Evolutionary conservation across 371 early-diverging fungal genomes (phyloP), one percentile per base, ranked within the genome.

Genomic region (Mortierella sp.): DNA sequence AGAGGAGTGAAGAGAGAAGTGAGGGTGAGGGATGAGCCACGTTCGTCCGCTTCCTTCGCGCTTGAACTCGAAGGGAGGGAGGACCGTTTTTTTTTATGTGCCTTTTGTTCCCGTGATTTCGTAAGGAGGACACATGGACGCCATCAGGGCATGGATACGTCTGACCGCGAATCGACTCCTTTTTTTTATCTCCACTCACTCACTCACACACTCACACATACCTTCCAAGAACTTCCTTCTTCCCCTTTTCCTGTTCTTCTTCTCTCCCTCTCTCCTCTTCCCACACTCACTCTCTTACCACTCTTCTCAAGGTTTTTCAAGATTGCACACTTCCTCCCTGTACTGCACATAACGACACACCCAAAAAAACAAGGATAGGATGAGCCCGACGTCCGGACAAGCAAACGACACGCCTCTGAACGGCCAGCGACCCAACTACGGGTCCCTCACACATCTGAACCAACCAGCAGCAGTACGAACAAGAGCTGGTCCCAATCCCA

Each of bases 361-460:
- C 29, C 10, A 63, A 63, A 63, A n/a, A 29, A 18, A 5, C 16
- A 63, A 60, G 29, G 63, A 63, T 7, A 65, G 38, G 65, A 74
- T 75, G 75, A 68, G 51, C 24, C 16, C 75, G 48, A 49, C 68
- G 38, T 51, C 75, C 7, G 46, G 29, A 21, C 60, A 35, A 49
- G 16, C 60, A 21, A 60, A 21, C 75, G 32, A 21, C 51, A 71
- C 44, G 32, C 27, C 56, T 56, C 58, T 41, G 3, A 41, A 71
- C 21, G 38, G 51, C 43, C 76, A 54, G 18, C 80, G 58, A 10
- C 76, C 46, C 21, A 74, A 46, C 65, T 81, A 81, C 65, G 82
- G 82, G 29, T 63, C 82, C 21, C 49, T 81, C 24, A 41, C 63
- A 74, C 48, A 38, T 29, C 7, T 56, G 16, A 63, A 27, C 54